These are phyloP conservation scores for Leonotis leonurus DNA, from an alignment of 257 asterid genomes.

Conservation along the genomic window DNA sequence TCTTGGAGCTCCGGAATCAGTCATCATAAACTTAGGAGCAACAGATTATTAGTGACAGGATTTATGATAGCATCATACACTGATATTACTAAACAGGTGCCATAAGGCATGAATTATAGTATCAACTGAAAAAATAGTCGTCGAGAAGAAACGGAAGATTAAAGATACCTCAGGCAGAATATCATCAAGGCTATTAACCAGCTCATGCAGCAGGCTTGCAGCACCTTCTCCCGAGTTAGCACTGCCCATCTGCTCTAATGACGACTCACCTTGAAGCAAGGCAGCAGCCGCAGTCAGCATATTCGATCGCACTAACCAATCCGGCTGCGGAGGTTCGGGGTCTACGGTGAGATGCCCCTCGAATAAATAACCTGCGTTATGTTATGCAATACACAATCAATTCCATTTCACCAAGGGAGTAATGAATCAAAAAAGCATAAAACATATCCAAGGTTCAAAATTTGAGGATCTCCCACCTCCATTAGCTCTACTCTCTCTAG, in stretches of 20 bases:
- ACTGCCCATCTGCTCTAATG: constrained; percentile 36
- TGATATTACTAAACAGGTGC: neutral
- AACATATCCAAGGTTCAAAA: neutral
- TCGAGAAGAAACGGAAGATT: neutral
- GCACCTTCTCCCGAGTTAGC: constrained; percentile 34
- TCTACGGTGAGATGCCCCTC: constrained; percentile 99
- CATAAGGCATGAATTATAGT: neutral
- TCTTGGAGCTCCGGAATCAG: constrained; percentile 61
- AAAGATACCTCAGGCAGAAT: constrained; percentile 74
- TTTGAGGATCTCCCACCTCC: constrained; percentile 42
- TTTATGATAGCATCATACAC: neutral
- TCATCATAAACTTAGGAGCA: constrained; percentile 43
- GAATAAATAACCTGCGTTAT: constrained; percentile 69
- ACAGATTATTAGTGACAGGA: constrained; percentile 8
- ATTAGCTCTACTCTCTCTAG: constrained; percentile 30
- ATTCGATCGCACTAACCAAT: constrained; percentile 68
- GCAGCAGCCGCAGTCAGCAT: constrained; percentile 66
- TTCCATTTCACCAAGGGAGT: neutral
- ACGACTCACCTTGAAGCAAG: constrained; percentile 58
- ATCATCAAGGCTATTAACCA: constrained; percentile 51
- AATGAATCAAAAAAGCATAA: neutral
- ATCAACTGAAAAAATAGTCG: neutral
- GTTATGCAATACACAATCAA: constrained; percentile 1
- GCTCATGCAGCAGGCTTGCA: constrained; percentile 36
- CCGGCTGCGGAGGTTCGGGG: constrained; percentile 88